Evolutionary conservation across 805 yeast genomes (phyloP).

Genomic region (Isabelozyma rhagii): DNA sequence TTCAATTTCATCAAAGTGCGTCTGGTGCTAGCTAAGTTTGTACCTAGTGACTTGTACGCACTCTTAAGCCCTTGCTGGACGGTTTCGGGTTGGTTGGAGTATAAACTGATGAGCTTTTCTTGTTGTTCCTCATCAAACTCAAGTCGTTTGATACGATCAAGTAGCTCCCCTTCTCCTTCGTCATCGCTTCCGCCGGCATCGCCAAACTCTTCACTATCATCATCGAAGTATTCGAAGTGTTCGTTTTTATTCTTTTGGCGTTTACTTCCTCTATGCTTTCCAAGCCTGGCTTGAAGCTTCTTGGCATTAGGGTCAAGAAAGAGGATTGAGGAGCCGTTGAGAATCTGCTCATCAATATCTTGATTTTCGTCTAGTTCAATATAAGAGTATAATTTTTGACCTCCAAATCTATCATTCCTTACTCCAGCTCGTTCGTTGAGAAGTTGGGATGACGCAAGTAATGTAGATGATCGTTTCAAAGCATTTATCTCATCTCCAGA

Average conservation of each 20-base stretch:
- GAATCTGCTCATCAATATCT: slow-evolving; percentile 15
- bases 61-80: slow-evolving; percentile 67
- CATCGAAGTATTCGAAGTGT: slow-evolving; percentile 25
- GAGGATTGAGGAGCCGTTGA: slow-evolving; percentile 19
- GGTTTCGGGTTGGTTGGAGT: slow-evolving; percentile 79
- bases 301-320: slow-evolving; percentile 8
- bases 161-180: not conserved
- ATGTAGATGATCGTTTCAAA: slow-evolving; percentile 5
- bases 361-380: slow-evolving; percentile 29
- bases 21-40: slow-evolving; percentile 63
- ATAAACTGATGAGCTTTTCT: slow-evolving; percentile 56
- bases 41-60: slow-evolving; percentile 74
- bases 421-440: slow-evolving; percentile 16
- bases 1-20: slow-evolving; percentile 60
- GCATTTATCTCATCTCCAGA: not conserved
- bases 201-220: slow-evolving; percentile 2
- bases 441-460: slow-evolving; percentile 24
- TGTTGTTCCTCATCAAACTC: slow-evolving; percentile 25
- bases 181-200: slow-evolving; percentile 18
- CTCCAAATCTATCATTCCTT: slow-evolving; percentile 16
- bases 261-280: not conserved
- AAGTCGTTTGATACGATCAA: not conserved
- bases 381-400: slow-evolving; percentile 24
- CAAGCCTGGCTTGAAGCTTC: not conserved
- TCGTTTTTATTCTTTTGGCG: not conserved